Base-by-base conservation (phyloP, 2,329 filamentous ascomycete species). In the Diaporthe citrichinensis region DNA sequence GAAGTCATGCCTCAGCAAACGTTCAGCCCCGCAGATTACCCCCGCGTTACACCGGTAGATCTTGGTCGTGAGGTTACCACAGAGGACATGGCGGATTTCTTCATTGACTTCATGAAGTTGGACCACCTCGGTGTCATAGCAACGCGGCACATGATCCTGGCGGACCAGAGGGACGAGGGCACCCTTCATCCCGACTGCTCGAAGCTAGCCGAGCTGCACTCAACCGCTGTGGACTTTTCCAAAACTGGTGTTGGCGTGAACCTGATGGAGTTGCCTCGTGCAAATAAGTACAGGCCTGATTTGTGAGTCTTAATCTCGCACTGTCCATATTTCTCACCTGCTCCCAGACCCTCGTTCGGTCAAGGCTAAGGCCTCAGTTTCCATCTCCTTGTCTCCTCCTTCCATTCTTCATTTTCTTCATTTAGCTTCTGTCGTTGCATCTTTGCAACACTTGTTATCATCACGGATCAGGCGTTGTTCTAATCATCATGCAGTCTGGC, bases 81-180 rank as follows among this genome's bases (percentile, higher is more conserved):
- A 2, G 82, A 89, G 0, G 94, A 97, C 78, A 97, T 98, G 85
- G 92, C 91, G 0, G 86, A 93, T 15, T 97, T 96, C 83, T 97
- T 98, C 77, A 87, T 97, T n/a, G 86, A 92, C 23, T 95, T 95
- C 76, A 94, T 95, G 91, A 87, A 89, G 76, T 90, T 89, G 0
- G 92, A 94, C 78, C 87, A 91, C 25, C 83, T 94, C 2, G 92
- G 92, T 0, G 81, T 92, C 59, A 94, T 95, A 78, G 92, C 93
- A 0, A 91, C 84, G 0, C 84, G 88, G 3, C 93, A 95, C 79
- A 87, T 92, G 78, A 87, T 93, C 1, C 80, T 94, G 23, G 91
- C 93, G 0, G 94, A 95, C 80, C 87, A 90, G 74, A 82, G 83
- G 34, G 51, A 78, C 0, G 36, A 79, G 0, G 93, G 93, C 0